Evolutionary conservation across 1,284 basidiomycete genomes (phyloP), one percentile per base, ranked within the genome.

Genomic region (Melampsora occidentalis): DNA sequence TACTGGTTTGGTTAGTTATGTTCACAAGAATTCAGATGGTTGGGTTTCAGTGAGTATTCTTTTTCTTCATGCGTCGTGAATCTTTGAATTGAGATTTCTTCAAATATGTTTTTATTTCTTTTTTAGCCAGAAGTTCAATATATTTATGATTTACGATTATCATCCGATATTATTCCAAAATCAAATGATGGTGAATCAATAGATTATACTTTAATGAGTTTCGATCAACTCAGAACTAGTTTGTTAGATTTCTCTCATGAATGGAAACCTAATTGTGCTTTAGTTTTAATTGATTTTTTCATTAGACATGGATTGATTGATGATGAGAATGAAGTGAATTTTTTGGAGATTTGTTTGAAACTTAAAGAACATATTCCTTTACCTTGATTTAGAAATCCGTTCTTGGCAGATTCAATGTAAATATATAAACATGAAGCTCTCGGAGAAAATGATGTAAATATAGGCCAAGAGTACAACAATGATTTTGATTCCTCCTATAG

Each of bases 141-240:
- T 81, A 84, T 90, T 9, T 97, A 93, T 81, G 92, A 95, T 80
- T 85, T 96, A 70, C 83, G 84, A 63, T 86, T 94, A 33, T 92
- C 92, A 0, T 78, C 85, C 1, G 39, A 73, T n/a, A 83, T 92
- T 78, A 84, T 86, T 57, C 91, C 92, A 0, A 86, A 85, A 65
- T 94, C 94, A 0, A 86, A 89, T 51, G 96, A 98, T 79, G 94
- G 92, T 42, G 96, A 98, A 82, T 95, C 97, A 5, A 93, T 97
- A 81, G 90, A 87, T 0, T 98, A 97, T 80, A 89, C 90, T 64
- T 79, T 84, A 20, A 78, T 84, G 77, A 71, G 69, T 20, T 57
- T 67, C 5, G 63, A 66, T n/a, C 49, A 73, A 51, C 20, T 73
- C 16, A 25, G 25, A n/a, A 18, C 39, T 18, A 35, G 48, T 28